phyloP scores from a whole-genome alignment of 2,329 filamentous ascomycete species.

The Nigrograna mackinnonii region DNA sequence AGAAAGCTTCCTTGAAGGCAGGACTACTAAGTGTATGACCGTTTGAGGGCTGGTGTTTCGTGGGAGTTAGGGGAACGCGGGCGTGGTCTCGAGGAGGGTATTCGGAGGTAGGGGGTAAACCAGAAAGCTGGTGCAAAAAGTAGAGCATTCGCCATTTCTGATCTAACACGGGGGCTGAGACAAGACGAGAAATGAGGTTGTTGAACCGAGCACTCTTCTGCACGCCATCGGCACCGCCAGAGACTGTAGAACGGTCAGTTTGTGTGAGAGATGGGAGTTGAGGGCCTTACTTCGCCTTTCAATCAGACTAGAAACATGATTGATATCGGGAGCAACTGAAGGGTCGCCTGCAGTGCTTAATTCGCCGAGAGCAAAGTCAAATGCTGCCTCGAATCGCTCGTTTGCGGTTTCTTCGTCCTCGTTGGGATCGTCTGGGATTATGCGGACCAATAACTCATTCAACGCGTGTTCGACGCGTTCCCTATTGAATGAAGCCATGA shows the following conservation, averaged over 20 bases:
- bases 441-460: constrained; percentile 74
- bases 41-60: constrained; percentile 18
- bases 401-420: constrained; percentile 71
- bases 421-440: constrained; percentile 68
- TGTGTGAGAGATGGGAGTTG: background rate
- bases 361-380: constrained; percentile 53
- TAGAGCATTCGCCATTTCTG: constrained; percentile 98
- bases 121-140: constrained; percentile 81
- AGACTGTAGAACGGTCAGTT: constrained; percentile 51
- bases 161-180: constrained; percentile 88
- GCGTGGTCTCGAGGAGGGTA: constrained; percentile 14
- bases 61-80: constrained; percentile 30
- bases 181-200: constrained; percentile 84
- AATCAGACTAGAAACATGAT: constrained; percentile 91
- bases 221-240: constrained; percentile 74
- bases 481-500: constrained; percentile 37
- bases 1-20: constrained; percentile 53
- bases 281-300: constrained; percentile 67
- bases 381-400: constrained; percentile 67
- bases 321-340: constrained; percentile 71
- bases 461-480: constrained; percentile 78
- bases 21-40: constrained; percentile 24
- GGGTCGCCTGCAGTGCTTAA: constrained; percentile 52
- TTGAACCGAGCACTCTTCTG: constrained; percentile 77
- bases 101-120: constrained; percentile 44